phyloP scores from a whole-genome alignment of 148 eudicot genomes.

The Selenicereus undatus region DNA sequence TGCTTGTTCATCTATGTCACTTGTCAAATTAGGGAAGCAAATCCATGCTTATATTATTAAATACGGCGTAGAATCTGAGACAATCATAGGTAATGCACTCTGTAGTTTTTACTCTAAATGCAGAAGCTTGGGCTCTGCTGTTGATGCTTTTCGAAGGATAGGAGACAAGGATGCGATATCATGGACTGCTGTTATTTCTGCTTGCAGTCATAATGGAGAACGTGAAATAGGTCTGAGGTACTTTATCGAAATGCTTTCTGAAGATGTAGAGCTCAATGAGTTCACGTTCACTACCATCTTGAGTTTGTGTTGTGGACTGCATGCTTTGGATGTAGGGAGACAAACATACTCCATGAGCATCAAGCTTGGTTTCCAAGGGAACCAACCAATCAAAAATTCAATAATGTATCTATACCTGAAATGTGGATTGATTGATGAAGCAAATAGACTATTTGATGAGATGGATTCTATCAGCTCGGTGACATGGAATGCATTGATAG shows the following conservation, averaged over 20 bases:
- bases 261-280: conserved; percentile 57
- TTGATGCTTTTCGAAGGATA: conserved; percentile 52
- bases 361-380: conserved; percentile 47
- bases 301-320: conserved; percentile 57
- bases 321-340: conserved; percentile 44
- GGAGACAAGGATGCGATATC: conserved; percentile 66
- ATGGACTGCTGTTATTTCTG: conserved; percentile 60
- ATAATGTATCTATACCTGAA: conserved; percentile 71
- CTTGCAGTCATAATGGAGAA: conserved; percentile 63
- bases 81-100: conserved; percentile 60
- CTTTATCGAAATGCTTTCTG: conserved; percentile 47
- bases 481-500: conserved; percentile 82
- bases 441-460: conserved; percentile 49
- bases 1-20: conserved; percentile 48
- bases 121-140: conserved; percentile 40
- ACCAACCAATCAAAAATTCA: conserved; percentile 41
- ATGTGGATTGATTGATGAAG: conserved; percentile 48
- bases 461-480: conserved; percentile 46
- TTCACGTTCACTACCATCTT: conserved; percentile 58
- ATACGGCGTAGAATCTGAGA: conserved; percentile 43
- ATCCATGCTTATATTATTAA: conserved; percentile 58
- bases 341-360: conserved; percentile 62
- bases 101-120: conserved; percentile 59
- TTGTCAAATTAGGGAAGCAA: conserved; percentile 46
- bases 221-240: conserved; percentile 46